Conservation (phyloP, 257 asterid genomes). For the Buddleja alternifolia region DNA sequence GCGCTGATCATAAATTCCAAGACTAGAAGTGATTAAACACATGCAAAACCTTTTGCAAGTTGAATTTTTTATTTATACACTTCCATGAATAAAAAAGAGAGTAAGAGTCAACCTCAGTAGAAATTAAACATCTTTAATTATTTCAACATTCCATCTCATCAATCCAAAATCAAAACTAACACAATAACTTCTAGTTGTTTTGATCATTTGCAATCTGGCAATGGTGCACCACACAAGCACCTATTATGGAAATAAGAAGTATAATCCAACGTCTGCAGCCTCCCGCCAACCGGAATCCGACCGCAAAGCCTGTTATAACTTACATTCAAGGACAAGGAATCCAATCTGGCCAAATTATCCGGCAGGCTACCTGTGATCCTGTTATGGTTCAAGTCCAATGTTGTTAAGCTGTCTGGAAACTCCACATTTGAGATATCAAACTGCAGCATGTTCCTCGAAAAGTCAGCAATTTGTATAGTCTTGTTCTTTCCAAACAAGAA, state of each 20-base stretch:
- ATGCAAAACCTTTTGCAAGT: no score
- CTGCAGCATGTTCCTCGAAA: slow-evolving; percentile 58
- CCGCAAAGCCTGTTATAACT: slow-evolving; percentile 60
- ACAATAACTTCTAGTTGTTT: background rate
- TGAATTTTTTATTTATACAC: background rate
- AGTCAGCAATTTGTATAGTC: slow-evolving; percentile 34
- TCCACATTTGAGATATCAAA: slow-evolving; percentile 61
- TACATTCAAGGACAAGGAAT: slow-evolving; percentile 43
- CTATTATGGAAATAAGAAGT: slow-evolving; percentile 45
- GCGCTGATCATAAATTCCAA: background rate
- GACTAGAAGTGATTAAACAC: background rate
- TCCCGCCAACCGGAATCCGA: slow-evolving; percentile 49
- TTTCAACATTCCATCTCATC: background rate
- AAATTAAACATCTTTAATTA: no score
- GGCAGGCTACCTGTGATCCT: slow-evolving; percentile 55
- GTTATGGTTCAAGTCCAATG: slow-evolving; percentile 63
- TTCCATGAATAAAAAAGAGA: background rate
- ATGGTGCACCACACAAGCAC: slow-evolving; percentile 52
- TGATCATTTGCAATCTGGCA: slow-evolving; percentile 37
- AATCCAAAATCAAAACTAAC: background rate
- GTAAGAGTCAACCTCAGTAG: background rate
- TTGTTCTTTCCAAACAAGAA: slow-evolving; percentile 60
- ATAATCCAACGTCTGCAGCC: slow-evolving; percentile 34
- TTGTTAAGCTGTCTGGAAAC: slow-evolving; percentile 40
- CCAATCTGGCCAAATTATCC: slow-evolving; percentile 35